Conservation (phyloP, 1,284 basidiomycete species). For the Ceratorhiza oryzae-sativae region DNA sequence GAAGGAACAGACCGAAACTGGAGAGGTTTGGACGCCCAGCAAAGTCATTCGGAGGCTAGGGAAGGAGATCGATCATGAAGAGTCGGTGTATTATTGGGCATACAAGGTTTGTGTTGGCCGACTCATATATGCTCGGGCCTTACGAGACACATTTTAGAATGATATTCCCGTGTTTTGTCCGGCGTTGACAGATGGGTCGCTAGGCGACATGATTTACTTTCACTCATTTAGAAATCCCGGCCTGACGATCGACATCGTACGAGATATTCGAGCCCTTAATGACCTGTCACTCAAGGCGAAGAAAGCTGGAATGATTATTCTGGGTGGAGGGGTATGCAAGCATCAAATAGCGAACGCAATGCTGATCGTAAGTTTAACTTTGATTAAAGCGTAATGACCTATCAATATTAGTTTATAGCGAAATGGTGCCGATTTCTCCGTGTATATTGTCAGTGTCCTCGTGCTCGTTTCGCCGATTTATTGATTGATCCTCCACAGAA, state of each 20-base stretch:
- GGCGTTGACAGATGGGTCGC: conserved; percentile 95
- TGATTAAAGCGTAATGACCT: background rate
- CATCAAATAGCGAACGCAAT: conserved; percentile 99
- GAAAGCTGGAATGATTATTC: conserved; percentile 98
- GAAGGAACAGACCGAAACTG: conserved; percentile 78
- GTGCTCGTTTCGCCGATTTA: conserved; percentile 30
- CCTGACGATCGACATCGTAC: conserved; percentile 91
- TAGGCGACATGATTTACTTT: conserved; percentile 99
- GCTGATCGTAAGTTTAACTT: conserved; percentile 77
- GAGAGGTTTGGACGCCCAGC: conserved; percentile 93
- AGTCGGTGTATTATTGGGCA: conserved; percentile 98
- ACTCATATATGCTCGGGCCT: background rate
- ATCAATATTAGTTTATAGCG: conserved; percentile 61
- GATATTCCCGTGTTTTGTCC: conserved; percentile 99
- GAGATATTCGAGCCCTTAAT: conserved; percentile 92
- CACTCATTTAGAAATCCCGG: conserved; percentile 94
- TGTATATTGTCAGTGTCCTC: conserved; percentile 77
- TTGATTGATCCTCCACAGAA: conserved; percentile 64
- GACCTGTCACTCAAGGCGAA: conserved; percentile 87
- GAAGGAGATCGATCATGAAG: conserved; percentile 96
- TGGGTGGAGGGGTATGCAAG: conserved; percentile 98
- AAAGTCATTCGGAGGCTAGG: conserved; percentile 90
- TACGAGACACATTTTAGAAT: conserved; percentile 65
- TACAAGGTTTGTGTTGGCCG: conserved; percentile 78
- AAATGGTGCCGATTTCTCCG: conserved; percentile 97